Percentiles rank a stretch among this genome's conserved stretches.
phyloP scores from a whole-genome alignment of 2,329 filamentous ascomycete species.

The Onygenales sp. region DNA sequence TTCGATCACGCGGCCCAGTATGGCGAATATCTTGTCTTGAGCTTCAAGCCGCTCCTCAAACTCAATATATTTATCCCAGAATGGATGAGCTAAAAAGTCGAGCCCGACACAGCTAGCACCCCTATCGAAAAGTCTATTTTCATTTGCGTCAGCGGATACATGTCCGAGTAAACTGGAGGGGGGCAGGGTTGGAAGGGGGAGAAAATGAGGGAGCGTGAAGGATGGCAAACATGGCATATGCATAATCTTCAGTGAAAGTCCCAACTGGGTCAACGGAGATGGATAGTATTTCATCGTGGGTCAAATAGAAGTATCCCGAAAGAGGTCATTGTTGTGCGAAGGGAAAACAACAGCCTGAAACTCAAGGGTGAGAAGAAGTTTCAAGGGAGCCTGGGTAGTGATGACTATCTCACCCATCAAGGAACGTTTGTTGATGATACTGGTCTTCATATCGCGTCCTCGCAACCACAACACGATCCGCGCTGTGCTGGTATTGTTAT shows the following conservation, averaged over 20 bases:
- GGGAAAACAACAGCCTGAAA: slow-evolving; percentile 41
- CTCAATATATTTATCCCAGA: slow-evolving; percentile 98
- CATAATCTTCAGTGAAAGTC: slow-evolving; percentile 26
- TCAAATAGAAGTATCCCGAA: slow-evolving; percentile 23
- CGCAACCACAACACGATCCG: slow-evolving; percentile 27
- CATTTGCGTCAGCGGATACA: slow-evolving; percentile 30
- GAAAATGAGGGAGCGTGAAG: slow-evolving; percentile 23
- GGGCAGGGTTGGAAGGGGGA: slow-evolving; percentile 21
- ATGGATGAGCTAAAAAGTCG: slow-evolving; percentile 88
- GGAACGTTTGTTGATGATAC: slow-evolving; percentile 30
- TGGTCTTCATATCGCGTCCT: slow-evolving; percentile 23
- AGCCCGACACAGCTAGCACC: slow-evolving; percentile 76
- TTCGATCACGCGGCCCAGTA: slow-evolving; percentile 71
- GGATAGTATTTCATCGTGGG: slow-evolving; percentile 27
- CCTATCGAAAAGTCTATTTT: slow-evolving; percentile 75
- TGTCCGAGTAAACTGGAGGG: slow-evolving; percentile 7
- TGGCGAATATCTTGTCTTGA: slow-evolving; percentile 73
- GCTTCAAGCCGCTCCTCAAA: slow-evolving; percentile 87
- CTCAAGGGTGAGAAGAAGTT: slow-evolving; percentile 43
- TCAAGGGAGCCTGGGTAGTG: slow-evolving; percentile 35
- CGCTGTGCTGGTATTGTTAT: slow-evolving; percentile 36
- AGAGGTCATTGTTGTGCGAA: slow-evolving; percentile 25
- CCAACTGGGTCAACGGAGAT: slow-evolving; percentile 31
- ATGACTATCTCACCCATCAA: slow-evolving; percentile 60
- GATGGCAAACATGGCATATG: slow-evolving; percentile 40